Evolutionary conservation across 2,329 filamentous ascomycete species (phyloP).

Genomic region (Colletotrichum tanaceti): DNA sequence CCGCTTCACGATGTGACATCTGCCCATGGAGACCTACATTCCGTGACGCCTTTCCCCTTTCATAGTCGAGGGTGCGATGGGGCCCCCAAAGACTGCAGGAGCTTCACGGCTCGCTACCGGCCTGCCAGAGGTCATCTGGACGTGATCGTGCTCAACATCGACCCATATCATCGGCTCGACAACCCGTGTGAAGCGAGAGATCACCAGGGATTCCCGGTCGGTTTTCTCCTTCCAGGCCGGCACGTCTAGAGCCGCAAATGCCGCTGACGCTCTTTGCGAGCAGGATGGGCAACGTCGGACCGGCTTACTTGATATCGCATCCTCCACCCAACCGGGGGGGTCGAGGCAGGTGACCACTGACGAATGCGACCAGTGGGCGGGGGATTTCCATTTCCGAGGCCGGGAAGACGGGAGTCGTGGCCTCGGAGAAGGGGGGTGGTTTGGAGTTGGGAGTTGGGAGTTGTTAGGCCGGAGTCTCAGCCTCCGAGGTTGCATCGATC

Average conservation of each 20-base stretch:
- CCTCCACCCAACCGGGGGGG: slow-evolving; percentile 4
- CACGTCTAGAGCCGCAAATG: slow-evolving; percentile 24
- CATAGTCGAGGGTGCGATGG: background rate
- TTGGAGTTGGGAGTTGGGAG: background rate
- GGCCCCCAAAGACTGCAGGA: slow-evolving; percentile 18
- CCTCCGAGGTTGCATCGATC: slow-evolving; percentile 38
- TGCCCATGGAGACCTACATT: slow-evolving; percentile 24
- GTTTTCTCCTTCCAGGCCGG: slow-evolving; percentile 22
- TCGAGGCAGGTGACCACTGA: slow-evolving; percentile 11
- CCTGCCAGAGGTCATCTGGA: background rate
- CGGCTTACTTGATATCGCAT: slow-evolving; percentile 28
- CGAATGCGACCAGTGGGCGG: slow-evolving; percentile 5
- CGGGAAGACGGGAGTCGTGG: background rate
- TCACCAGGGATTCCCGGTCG: background rate
- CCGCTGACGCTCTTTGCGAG: slow-evolving; percentile 3
- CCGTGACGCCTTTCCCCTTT: slow-evolving; percentile 34
- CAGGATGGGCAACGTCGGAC: slow-evolving; percentile 17
- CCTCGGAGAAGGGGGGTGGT: background rate
- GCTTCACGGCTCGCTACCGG: slow-evolving; percentile 4
- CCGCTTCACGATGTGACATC: background rate
- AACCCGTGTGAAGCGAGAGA: background rate
- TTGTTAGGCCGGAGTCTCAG: slow-evolving; percentile 21
- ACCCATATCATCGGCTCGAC: background rate
- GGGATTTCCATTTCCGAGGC: slow-evolving; percentile 3
- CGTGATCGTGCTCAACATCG: background rate